Evolutionary conservation across 2,329 filamentous ascomycete species (phyloP).

Genomic region (Cucurbitaria berberidis): DNA sequence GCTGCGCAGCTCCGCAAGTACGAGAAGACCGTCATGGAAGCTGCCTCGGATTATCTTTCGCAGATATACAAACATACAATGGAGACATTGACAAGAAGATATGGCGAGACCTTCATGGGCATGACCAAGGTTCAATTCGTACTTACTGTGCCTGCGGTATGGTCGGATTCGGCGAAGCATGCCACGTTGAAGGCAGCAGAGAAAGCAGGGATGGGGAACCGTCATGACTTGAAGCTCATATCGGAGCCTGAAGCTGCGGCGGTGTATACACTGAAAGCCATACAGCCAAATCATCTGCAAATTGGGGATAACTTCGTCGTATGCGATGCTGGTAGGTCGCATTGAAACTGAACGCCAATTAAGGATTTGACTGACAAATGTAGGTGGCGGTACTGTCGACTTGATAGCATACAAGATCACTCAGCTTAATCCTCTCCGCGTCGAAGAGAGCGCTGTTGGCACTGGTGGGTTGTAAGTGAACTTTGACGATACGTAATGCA

Average conservation of each 20-base stretch:
- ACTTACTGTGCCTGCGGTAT: constrained; percentile 77
- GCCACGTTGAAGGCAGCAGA: constrained; percentile 79
- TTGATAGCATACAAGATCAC: constrained; percentile 83
- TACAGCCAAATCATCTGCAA: constrained; percentile 75
- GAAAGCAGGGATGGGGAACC: constrained; percentile 75
- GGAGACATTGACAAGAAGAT: constrained; percentile 74
- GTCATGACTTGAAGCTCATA: constrained; percentile 76
- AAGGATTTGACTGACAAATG: not conserved
- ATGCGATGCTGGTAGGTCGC: constrained; percentile 57
- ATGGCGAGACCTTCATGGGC: constrained; percentile 79
- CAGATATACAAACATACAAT: constrained; percentile 79
- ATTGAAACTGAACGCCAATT: not conserved
- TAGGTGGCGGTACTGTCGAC: constrained; percentile 68
- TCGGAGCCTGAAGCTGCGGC: constrained; percentile 80
- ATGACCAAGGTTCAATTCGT: constrained; percentile 79
- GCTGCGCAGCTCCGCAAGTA: constrained; percentile 75
- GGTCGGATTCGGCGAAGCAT: constrained; percentile 86
- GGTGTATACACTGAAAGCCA: constrained; percentile 79
- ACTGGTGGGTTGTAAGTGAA: constrained; percentile 63
- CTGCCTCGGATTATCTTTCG: constrained; percentile 78
- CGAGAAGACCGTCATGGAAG: constrained; percentile 79
- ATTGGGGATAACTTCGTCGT: constrained; percentile 68
- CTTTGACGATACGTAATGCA: not conserved
- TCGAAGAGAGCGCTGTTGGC: constrained; percentile 80
- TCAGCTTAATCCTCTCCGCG: constrained; percentile 71